These are phyloP conservation scores for Aspergillus phoenicis DNA, from an alignment of 2,329 filamentous ascomycete species.

Conservation along the genomic window DNA sequence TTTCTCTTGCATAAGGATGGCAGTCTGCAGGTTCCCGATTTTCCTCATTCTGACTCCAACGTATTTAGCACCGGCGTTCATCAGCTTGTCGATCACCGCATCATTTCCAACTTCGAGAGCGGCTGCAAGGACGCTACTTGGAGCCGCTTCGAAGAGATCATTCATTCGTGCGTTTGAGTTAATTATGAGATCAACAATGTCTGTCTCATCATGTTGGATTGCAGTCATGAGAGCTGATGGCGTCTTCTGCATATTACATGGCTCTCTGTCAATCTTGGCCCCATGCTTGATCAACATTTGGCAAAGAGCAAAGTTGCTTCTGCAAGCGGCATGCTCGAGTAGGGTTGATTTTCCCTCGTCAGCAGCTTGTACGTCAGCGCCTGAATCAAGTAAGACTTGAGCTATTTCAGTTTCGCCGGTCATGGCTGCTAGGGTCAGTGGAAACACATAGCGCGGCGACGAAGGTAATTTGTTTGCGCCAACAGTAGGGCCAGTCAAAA, in stretches of 20 bases:
- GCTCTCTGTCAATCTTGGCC: conserved; percentile 1
- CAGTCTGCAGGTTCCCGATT: conserved; percentile 10
- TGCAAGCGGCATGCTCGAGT: conserved; percentile 1
- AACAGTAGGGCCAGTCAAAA: background rate
- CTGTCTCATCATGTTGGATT: no score
- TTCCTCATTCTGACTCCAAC: background rate
- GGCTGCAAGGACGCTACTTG: conserved; percentile 15
- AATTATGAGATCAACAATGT: background rate
- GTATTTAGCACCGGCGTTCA: background rate
- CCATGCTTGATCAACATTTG: background rate
- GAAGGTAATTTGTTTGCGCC: background rate
- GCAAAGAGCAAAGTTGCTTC: background rate
- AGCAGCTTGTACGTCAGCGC: background rate
- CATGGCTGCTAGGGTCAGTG: conserved; percentile 1
- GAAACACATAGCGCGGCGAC: background rate
- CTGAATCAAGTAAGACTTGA: background rate
- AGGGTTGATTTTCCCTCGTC: background rate
- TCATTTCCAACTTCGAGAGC: conserved; percentile 14
- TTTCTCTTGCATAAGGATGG: conserved; percentile 2
- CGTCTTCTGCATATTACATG: background rate
- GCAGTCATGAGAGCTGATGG: conserved; percentile 2
- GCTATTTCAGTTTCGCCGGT: background rate
- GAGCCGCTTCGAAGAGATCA: background rate
- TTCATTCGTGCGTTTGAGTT: background rate
- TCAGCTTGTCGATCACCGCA: background rate